phyloP scores from a whole-genome alignment of 2,329 filamentous ascomycete species.

The Exserohilum turcica region DNA sequence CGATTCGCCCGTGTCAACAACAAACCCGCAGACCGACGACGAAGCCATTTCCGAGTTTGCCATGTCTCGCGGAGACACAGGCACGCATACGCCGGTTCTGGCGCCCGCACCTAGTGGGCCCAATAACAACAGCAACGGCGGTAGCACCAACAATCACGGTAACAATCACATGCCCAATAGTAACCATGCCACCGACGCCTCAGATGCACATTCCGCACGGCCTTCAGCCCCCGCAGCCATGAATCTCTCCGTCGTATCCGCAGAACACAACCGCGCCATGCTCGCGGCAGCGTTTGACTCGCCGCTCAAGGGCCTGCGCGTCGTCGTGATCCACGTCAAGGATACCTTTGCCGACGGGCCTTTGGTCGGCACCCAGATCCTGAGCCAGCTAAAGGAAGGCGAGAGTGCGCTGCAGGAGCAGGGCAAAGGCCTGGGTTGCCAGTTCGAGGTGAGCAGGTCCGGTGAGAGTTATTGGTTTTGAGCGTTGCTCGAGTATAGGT shows the following conservation, averaged over 20 bases:
- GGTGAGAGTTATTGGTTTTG: constrained; percentile 64
- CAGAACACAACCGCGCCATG: constrained; percentile 37
- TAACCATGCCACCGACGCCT: background rate
- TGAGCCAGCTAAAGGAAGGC: constrained; percentile 69
- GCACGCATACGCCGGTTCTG: constrained; percentile 28
- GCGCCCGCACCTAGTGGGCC: background rate
- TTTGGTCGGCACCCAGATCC: constrained; percentile 67
- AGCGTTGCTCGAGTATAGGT: no score
- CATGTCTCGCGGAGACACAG: constrained; percentile 15
- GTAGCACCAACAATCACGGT: background rate
- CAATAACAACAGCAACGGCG: background rate
- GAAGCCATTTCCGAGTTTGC: constrained; percentile 38
- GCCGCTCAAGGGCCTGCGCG: constrained; percentile 72
- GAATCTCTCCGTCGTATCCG: constrained; percentile 27
- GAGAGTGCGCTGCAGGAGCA: constrained; percentile 56
- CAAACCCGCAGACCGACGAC: constrained; percentile 26
- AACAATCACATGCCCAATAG: background rate
- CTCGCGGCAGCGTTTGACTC: constrained; percentile 34
- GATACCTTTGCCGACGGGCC: constrained; percentile 78
- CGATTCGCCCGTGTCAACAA: constrained; percentile 19
- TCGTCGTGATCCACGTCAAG: constrained; percentile 94
- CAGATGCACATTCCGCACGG: constrained; percentile 16
- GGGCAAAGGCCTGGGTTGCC: constrained; percentile 72
- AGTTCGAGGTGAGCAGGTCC: constrained; percentile 72
- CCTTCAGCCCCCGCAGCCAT: constrained; percentile 31